Base-by-base conservation (phyloP, 2,329 filamentous ascomycete species). In the Myriosclerotinia curreyana region DNA sequence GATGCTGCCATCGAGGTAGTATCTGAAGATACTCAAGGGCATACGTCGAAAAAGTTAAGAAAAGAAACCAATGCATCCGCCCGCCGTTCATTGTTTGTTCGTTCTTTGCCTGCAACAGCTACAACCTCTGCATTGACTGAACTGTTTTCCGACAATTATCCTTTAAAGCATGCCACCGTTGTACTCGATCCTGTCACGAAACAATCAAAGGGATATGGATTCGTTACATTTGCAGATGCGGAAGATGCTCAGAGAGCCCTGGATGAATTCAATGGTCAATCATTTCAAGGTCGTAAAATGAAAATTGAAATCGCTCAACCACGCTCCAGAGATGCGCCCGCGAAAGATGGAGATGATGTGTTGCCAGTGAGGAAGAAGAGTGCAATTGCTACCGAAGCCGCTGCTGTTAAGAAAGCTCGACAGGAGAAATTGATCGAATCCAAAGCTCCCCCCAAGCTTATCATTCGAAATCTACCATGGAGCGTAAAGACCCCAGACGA, bases 381-480 rank as follows among this genome's bases (percentile, higher is more conserved):
- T 53, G 66, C 68, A 12, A 69, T 74, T 34, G 72, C 73, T 59
- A 67, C 77, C 17, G 75, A 79, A 36, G 74, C 75, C 17, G 74
- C 76, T 56, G 75, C 75, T 34, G 74, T 77, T 68, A 83, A 84
- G 72, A 78, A 80, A 66, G 82, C 84, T 71, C 79, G 82, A 44
- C 80, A 83, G 71, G 85, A 88, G 69, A 82, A 88, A 67, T 79
- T 86, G 70, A 83, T 83, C 66, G 81, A 85, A 69, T 79, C 82
- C 20, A 80, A 82, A 65, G 84, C 85, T 72, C 82, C 87, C 0
- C 86, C 90, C 0, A 93, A 91, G 75, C 78, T 95, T 69, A 95
- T 99, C 75, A 86, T 99, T 56, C 87, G 95, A 73, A 99, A 99
- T 75, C 75, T 99, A 73, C 94, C 95, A 0, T 99, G 95, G 95